phyloP scores from a whole-genome alignment of 1,284 basidiomycete genomes.

The Heterobasidion occidentale region DNA sequence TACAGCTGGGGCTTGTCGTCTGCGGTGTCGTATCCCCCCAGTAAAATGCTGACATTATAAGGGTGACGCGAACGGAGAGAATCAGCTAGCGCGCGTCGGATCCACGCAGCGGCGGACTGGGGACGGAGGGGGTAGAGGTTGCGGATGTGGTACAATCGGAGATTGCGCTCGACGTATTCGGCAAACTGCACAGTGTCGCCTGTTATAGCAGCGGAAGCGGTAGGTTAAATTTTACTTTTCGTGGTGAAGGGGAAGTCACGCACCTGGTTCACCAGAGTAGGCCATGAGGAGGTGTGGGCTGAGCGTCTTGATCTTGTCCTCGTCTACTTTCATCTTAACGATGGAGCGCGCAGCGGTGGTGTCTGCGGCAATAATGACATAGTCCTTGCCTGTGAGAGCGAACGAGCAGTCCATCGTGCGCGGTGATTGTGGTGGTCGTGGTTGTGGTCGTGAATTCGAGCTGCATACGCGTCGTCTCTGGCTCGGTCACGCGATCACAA shows the following conservation, averaged over 20 bases:
- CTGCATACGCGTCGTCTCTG: background rate
- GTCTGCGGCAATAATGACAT: conserved; percentile 88
- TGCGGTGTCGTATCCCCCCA: conserved; percentile 83
- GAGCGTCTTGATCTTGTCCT: conserved; percentile 94
- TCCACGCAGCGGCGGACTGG: conserved; percentile 89
- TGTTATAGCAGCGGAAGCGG: conserved; percentile 18
- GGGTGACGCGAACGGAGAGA: conserved; percentile 84
- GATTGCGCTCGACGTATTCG: conserved; percentile 93
- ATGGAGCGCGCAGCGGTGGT: conserved; percentile 86
- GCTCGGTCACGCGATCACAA: background rate
- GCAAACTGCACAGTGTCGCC: conserved; percentile 97
- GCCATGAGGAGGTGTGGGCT: conserved; percentile 94
- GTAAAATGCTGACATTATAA: conserved; percentile 88
- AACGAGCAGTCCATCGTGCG: conserved; percentile 70
- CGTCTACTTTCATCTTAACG: conserved; percentile 95
- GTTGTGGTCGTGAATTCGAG: background rate
- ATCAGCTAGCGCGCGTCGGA: conserved; percentile 84
- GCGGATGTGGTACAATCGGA: conserved; percentile 94
- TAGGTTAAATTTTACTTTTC: background rate
- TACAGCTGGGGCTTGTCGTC: conserved; percentile 71
- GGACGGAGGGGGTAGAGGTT: conserved; percentile 88
- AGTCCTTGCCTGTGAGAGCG: conserved; percentile 80
- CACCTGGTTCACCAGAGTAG: conserved; percentile 89
- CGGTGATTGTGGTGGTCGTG: background rate
- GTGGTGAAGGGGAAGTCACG: conserved; percentile 15